Evolutionary conservation across 1,284 basidiomycete genomes (phyloP), one percentile per base, ranked within the genome.

Genomic region (Ceratobasidium theobromae): DNA sequence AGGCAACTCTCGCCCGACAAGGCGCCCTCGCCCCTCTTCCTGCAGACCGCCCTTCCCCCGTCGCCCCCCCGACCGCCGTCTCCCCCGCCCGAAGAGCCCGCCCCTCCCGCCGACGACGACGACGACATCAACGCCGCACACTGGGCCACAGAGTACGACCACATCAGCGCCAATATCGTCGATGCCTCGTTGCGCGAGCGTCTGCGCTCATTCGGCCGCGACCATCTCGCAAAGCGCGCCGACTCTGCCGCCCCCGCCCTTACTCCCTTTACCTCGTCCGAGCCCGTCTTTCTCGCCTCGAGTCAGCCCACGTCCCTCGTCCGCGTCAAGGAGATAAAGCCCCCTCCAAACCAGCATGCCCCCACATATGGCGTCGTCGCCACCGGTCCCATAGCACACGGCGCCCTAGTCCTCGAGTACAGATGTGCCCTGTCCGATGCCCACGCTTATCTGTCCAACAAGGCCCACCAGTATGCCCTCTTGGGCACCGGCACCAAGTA

Each of bases 381-480:
- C 5, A 72, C 75, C 6, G 55, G 68, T 1, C 66, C 73, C 4
- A 78, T 79, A 43, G 54, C 76, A 2, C 69, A 76, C 0, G 78
- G 77, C 12, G 71, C 73, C 3, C 78, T 76, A 70, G 75, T 80
- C 57, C 64, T 70, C 40, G 73, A 75, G 53, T 71, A 76, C 30
- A 64, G 68, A 14, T 78, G 77, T 33, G 73, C 77, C 43, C 69
- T 80, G 11, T 69, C 71, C 48, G 72, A 73, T 43, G 72, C 77
- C 12, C 72, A 72, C 32, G 46, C 71, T 18, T 79, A 78, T 65
- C 72, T 74, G 38, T 64, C 66, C 11, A 78, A 83, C 70, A 79
- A 80, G 4, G 77, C 81, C 71, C 84, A 83, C 68, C 82, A 84
- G 71, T 84, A 84, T 69, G 70, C 74, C 0, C 73, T 74, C 0